Conservation (phyloP, 495 filamentous ascomycete species). For the Neurospora hispaniola region DNA sequence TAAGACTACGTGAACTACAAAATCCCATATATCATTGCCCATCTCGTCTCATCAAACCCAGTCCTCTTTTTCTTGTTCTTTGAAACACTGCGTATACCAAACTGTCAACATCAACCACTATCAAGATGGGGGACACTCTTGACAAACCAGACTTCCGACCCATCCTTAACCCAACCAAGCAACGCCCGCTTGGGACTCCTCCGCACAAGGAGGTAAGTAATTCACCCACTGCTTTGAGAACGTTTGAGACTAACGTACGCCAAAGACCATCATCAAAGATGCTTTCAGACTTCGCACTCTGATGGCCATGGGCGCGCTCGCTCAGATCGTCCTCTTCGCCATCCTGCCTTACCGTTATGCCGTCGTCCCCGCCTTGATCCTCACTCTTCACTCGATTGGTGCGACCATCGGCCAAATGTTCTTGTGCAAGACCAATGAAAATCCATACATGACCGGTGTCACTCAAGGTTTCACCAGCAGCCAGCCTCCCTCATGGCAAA, state of each 20-base stretch:
- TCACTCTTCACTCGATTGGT: slow-evolving; percentile 21
- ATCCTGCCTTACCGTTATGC: slow-evolving; percentile 28
- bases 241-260: not conserved
- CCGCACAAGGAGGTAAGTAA: not conserved
- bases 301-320: slow-evolving; percentile 33
- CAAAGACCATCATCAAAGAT: slow-evolving; percentile 10
- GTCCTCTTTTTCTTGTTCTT: not conserved
- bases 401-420: slow-evolving; percentile 14
- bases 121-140: not conserved
- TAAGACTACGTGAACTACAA: not conserved
- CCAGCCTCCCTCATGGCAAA: slow-evolving; percentile 2
- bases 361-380: slow-evolving; percentile 22
- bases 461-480: slow-evolving; percentile 3
- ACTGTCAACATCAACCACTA: not conserved
- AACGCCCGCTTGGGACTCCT: not conserved
- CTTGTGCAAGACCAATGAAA: not conserved
- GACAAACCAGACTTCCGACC: not conserved
- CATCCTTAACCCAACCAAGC: not conserved
- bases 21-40: not conserved
- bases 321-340: slow-evolving; percentile 27
- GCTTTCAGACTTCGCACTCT: slow-evolving; percentile 28
- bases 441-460: not conserved
- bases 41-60: not conserved
- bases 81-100: not conserved
- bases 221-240: not conserved